These are phyloP conservation scores for Fusarium sambucinum DNA, from an alignment of 2,329 filamentous ascomycete species.

Conservation along the genomic window DNA sequence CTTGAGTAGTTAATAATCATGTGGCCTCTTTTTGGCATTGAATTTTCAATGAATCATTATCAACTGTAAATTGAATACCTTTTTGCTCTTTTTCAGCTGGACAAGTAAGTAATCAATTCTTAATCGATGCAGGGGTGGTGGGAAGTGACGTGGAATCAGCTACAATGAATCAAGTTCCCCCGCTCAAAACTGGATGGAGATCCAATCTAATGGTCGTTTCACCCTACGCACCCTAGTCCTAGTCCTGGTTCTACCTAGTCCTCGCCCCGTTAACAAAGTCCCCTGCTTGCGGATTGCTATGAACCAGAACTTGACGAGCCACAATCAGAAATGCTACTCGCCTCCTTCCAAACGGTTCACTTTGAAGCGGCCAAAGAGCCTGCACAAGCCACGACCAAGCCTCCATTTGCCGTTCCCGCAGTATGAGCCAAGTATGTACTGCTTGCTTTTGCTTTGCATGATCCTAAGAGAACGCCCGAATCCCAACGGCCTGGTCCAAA, in stretches of 20 bases:
- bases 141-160: slow-evolving; percentile 42
- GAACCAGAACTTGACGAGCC: slow-evolving; percentile 34
- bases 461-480: slow-evolving; percentile 12
- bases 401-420: slow-evolving; percentile 30
- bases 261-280: neutral
- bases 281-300: slow-evolving; percentile 40
- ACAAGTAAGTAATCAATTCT: neutral
- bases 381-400: slow-evolving; percentile 35
- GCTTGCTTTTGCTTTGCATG: slow-evolving; percentile 14
- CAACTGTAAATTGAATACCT: slow-evolving; percentile 10
- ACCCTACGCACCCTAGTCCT: slow-evolving; percentile 38
- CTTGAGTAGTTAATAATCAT: neutral
- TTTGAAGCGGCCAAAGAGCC: slow-evolving; percentile 1
- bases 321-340: slow-evolving; percentile 41
- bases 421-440: slow-evolving; percentile 27
- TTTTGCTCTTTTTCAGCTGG: neutral
- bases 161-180: slow-evolving; percentile 28
- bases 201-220: slow-evolving; percentile 44
- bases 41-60: slow-evolving; percentile 4
- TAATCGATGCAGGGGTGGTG: slow-evolving; percentile 18
- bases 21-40: neutral
- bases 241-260: neutral
- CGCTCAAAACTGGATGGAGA: slow-evolving; percentile 28
- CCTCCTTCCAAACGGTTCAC: slow-evolving; percentile 4
- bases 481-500: slow-evolving; percentile 37